A percentile compares a stretch with the other conserved stretches of the same genome.
Evolutionary conservation across 139 green algal species (phyloP).

Genomic region (Mesostigma viride): DNA sequence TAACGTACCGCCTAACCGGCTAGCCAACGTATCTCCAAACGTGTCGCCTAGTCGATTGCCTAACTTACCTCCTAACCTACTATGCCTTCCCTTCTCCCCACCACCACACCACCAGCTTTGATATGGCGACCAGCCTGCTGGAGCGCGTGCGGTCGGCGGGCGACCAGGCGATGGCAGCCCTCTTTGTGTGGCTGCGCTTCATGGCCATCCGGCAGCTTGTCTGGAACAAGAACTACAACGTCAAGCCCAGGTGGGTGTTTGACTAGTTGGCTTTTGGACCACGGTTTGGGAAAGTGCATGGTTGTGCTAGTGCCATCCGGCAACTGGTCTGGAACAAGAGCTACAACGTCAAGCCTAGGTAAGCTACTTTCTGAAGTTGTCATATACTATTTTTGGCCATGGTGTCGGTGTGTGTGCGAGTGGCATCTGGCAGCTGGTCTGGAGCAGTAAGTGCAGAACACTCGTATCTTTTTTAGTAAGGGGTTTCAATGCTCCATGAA

Average conservation of each 20-base stretch:
- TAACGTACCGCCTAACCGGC: too few relatives aligned
- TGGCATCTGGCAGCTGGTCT: too few relatives aligned
- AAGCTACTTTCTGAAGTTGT: too few relatives aligned
- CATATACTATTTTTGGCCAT: background rate
- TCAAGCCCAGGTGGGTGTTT: conserved; percentile 59
- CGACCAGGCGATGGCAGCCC: conserved; percentile 40
- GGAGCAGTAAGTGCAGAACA: too few relatives aligned
- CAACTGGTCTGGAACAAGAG: conserved; percentile 98
- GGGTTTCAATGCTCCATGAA: too few relatives aligned
- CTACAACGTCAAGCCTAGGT: conserved; percentile 93
- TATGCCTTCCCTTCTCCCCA: background rate
- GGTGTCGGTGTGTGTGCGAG: too few relatives aligned
- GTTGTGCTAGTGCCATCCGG: conserved; percentile 79
- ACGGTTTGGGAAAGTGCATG: too few relatives aligned
- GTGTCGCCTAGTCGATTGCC: background rate
- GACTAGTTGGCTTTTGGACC: too few relatives aligned
- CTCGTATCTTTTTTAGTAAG: too few relatives aligned
- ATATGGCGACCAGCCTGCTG: conserved; percentile 77
- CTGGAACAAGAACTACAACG: conserved; percentile 99
- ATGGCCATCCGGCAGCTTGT: conserved; percentile 80
- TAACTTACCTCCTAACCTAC: background rate
- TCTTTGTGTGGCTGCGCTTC: conserved; percentile 95
- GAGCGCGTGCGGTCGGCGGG: conserved; percentile 18
- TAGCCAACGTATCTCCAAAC: background rate
- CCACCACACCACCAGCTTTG: conserved; percentile 65